Conservation (phyloP, 768 basidiomycete species). For the Mycena sanguinolenta region DNA sequence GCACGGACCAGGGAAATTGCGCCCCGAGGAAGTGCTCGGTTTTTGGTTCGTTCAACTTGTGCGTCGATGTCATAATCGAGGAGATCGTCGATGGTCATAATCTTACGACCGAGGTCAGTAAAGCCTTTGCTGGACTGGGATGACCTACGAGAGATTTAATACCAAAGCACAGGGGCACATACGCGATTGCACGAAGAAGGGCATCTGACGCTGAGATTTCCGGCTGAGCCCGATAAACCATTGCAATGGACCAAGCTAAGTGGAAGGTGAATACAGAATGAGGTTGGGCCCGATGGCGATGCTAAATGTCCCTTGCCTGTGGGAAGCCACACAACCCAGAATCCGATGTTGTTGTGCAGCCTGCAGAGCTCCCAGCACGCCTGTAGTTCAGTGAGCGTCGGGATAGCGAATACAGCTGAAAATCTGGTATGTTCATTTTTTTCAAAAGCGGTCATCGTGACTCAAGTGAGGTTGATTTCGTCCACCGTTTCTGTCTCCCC, state of each 20-base stretch:
- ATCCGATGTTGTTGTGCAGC: constrained; percentile 49
- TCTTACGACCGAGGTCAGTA: constrained; percentile 33
- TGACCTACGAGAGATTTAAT: constrained; percentile 47
- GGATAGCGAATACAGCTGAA: constrained; percentile 29
- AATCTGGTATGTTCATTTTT: not conserved
- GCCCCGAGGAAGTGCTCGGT: constrained; percentile 43
- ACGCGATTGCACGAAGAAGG: constrained; percentile 38
- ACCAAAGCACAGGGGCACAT: constrained; percentile 46
- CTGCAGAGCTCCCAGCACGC: constrained; percentile 51
- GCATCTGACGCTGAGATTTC: constrained; percentile 36
- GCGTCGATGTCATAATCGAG: constrained; percentile 47
- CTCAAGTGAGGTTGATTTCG: not conserved
- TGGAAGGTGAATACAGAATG: not conserved
- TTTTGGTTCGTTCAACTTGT: constrained; percentile 43
- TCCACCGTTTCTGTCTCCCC: not conserved
- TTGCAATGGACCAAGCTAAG: constrained; percentile 48
- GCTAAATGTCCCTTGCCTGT: constrained; percentile 32
- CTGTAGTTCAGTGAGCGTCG: constrained; percentile 40
- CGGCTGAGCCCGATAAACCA: constrained; percentile 46
- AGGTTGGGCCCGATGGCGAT: not conserved
- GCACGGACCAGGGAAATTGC: constrained; percentile 44
- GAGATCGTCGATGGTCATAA: constrained; percentile 50
- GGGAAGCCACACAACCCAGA: constrained; percentile 47
- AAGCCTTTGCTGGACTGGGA: not conserved
- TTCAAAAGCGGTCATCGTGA: not conserved